Conservation (phyloP, 495 filamentous ascomycete species). For the Neurospora sp. region DNA sequence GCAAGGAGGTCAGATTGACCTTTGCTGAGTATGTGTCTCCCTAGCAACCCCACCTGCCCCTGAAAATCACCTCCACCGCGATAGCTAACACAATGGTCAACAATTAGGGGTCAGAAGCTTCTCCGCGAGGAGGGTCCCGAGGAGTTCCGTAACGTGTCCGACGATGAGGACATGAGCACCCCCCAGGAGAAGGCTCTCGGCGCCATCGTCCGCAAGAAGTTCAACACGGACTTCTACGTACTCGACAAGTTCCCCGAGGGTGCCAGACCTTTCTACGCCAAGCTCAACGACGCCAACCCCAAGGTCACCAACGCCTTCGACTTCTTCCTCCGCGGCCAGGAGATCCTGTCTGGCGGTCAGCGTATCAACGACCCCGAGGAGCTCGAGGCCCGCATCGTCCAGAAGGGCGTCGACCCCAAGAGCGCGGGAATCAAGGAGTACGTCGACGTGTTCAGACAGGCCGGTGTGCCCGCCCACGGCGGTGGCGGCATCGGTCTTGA, state of each 20-base stretch:
- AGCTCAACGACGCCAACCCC: conserved; percentile 58
- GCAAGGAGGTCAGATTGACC: conserved; percentile 62
- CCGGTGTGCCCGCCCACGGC: conserved; percentile 65
- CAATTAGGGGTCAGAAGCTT: conserved; percentile 51
- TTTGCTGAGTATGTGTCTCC: conserved; percentile 51
- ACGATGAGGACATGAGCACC: conserved; percentile 73
- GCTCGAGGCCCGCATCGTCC: conserved; percentile 55
- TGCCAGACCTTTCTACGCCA: conserved; percentile 84
- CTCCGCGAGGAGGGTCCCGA: conserved; percentile 72
- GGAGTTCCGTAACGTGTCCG: conserved; percentile 51
- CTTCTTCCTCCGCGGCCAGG: conserved; percentile 87
- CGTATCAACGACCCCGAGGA: conserved; percentile 66
- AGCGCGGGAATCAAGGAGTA: conserved; percentile 62
- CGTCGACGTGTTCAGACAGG: conserved; percentile 67
- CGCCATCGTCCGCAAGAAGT: conserved; percentile 70
- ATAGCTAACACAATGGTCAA: neutral
- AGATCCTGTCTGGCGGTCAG: conserved; percentile 81
- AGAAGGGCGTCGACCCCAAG: conserved; percentile 63
- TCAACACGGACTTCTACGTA: conserved; percentile 83
- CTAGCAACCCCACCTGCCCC: neutral
- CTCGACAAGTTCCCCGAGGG: conserved; percentile 83
- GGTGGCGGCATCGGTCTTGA: conserved; percentile 84
- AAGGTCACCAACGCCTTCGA: conserved; percentile 76
- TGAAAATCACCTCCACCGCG: neutral
- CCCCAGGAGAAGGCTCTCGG: conserved; percentile 87